phyloP scores from a whole-genome alignment of 176 grass and related monocot species.

The Bonia amplexicaulis region DNA sequence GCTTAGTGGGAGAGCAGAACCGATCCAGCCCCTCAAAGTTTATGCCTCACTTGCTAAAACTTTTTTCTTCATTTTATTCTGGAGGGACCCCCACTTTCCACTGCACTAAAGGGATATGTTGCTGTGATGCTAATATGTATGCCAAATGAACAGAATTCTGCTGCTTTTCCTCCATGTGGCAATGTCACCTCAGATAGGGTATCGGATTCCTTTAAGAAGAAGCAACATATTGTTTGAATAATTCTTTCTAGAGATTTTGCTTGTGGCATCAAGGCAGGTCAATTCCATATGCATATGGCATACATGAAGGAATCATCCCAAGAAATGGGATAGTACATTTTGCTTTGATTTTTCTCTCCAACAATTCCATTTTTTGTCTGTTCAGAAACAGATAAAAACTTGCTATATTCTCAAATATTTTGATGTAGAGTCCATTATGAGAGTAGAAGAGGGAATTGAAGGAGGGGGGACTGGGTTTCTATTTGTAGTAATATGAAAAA shows the following conservation, averaged over 20 bases:
- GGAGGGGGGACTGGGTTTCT: background rate
- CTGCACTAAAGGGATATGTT: background rate
- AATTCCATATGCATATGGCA: background rate
- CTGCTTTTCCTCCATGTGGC: background rate
- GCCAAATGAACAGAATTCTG: constrained; percentile 23
- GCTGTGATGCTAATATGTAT: constrained; percentile 16
- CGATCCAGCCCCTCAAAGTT: constrained; percentile 24
- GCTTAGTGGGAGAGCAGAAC: constrained; percentile 25
- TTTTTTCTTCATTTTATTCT: background rate
- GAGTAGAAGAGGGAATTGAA: background rate
- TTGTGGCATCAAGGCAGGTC: background rate
- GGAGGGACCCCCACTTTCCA: constrained; percentile 14
- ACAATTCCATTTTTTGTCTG: background rate
- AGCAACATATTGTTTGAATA: constrained; percentile 8
- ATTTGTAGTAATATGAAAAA: background rate
- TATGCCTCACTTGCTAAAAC: constrained; percentile 22
- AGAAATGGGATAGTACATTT: background rate
- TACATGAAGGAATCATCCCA: background rate
- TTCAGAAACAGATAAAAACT: constrained; percentile 3
- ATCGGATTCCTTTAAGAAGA: constrained; percentile 5
- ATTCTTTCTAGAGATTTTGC: constrained; percentile 5
- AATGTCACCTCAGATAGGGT: constrained; percentile 23
- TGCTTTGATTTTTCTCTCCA: background rate
- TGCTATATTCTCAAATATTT: background rate
- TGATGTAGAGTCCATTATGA: background rate